Conservation (phyloP, 2,329 filamentous ascomycete genomes). For the Claviceps sp. region DNA sequence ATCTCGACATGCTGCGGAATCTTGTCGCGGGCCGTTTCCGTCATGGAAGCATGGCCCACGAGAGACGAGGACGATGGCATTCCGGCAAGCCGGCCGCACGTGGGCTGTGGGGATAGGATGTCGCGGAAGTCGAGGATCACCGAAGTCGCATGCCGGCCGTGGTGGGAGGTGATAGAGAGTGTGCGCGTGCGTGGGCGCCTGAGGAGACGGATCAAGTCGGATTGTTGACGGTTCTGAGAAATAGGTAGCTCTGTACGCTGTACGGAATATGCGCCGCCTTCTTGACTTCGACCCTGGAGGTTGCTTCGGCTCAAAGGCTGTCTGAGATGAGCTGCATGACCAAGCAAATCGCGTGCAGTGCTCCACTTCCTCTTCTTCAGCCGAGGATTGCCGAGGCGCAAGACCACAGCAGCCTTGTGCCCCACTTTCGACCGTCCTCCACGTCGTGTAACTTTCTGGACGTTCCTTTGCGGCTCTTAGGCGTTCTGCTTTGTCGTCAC, state of each 20-base stretch:
- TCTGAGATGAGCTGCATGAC: background rate
- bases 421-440: too few relatives aligned
- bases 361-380: slow-evolving; percentile 1
- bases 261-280: too few relatives aligned
- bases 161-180: background rate
- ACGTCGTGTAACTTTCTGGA: too few relatives aligned
- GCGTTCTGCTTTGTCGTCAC: background rate
- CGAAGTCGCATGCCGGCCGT: slow-evolving; percentile 6
- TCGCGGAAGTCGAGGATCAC: slow-evolving; percentile 10
- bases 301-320: background rate
- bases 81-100: slow-evolving; percentile 15
- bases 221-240: background rate
- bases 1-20: slow-evolving; percentile 15
- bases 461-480: too few relatives aligned
- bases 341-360: background rate
- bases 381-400: slow-evolving; percentile 9
- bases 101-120: background rate
- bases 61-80: slow-evolving; percentile 43
- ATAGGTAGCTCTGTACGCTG: background rate
- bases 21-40: slow-evolving; percentile 31
- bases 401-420: background rate
- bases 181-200: background rate
- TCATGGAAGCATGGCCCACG: slow-evolving; percentile 45
- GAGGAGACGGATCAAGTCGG: background rate
- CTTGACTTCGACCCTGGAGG: background rate